These are phyloP conservation scores for Desmodesmus armatus DNA, from an alignment of 139 green algal genomes.

Conservation along the genomic window DNA sequence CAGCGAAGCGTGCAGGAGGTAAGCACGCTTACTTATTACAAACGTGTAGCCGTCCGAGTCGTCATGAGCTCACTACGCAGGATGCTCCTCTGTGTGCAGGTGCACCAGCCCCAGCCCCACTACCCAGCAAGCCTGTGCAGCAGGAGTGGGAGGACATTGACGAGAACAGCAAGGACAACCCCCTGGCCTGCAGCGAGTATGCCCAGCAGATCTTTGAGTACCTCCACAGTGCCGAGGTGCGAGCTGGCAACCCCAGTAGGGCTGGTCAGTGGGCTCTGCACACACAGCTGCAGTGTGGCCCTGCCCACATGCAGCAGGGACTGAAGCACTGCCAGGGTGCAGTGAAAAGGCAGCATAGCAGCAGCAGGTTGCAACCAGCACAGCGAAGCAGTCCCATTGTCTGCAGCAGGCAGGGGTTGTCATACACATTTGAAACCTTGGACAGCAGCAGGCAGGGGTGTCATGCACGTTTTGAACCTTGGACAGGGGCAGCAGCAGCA, in stretches of 20 bases:
- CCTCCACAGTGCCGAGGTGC: constrained; percentile 75
- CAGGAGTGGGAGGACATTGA: constrained; percentile 82
- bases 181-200: constrained; percentile 81
- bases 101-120: neutral
- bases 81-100: neutral
- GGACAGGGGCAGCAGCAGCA: neutral
- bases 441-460: neutral
- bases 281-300: too few species aligned
- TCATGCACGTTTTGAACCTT: too few species aligned
- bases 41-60: too few species aligned
- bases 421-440: too few species aligned
- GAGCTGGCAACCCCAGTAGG: neutral
- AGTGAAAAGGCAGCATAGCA: too few species aligned
- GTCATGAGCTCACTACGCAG: neutral
- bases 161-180: constrained; percentile 70
- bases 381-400: too few species aligned
- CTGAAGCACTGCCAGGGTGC: too few species aligned
- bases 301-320: too few species aligned
- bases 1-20: constrained; percentile 24
- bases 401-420: too few species aligned
- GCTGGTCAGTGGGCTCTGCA: too few species aligned
- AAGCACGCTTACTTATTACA: neutral
- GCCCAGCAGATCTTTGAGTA: constrained; percentile 83
- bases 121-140: neutral
- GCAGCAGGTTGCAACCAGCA: too few species aligned